Base-by-base conservation (phyloP, 1,284 basidiomycete species). In the Apiotrichum veenhuisii region DNA sequence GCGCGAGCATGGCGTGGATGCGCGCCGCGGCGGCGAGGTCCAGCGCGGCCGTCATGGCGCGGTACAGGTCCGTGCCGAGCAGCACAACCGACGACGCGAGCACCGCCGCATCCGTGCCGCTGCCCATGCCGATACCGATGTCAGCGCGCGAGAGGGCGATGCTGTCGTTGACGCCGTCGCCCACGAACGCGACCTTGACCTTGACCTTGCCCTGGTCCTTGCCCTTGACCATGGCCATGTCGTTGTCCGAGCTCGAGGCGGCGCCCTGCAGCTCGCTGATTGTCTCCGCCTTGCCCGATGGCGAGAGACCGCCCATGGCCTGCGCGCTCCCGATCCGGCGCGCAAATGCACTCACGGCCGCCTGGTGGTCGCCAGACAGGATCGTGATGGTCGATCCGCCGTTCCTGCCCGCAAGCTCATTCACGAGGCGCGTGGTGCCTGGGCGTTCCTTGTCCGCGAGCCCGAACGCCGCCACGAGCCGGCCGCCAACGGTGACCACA, bases 101-200 rank as follows among this genome's bases (percentile, higher is more conserved):
- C 7, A 69, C 57, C 46, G 70, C 50, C 22, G 42, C 50, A 30
- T 52, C 50, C 3, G 50, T 44, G 23, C 50, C 50, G 42, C 23
- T 37, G 23, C 50, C 50, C 23, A 52, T 52, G 10, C 23, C 41
- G 50, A 52, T 27, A 22, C 42, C 33, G 23, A 52, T 33, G 34
- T 52, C 50, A 18, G 50, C 50, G 15, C 15, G 20, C 4, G 64
- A 46, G 36, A 69, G 59, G 2, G 69, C 68, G 17, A 65, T 64
- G 15, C 62, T 57, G 44, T 70, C 68, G 53, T 71, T 71, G 54
- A 68, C 65, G 18, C 68, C 68, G 53, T 70, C 65, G 17, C 68
- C 68, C 14, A 68, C 61, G 30, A 71, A 64, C 17, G 50, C 50
- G 38, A 43, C 40, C 26, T 26, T 42, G 36, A 20, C 14, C 23